These are phyloP conservation scores for Calonectria hongkongensis DNA, from an alignment of 2,329 filamentous ascomycete genomes.

Conservation along the genomic window DNA sequence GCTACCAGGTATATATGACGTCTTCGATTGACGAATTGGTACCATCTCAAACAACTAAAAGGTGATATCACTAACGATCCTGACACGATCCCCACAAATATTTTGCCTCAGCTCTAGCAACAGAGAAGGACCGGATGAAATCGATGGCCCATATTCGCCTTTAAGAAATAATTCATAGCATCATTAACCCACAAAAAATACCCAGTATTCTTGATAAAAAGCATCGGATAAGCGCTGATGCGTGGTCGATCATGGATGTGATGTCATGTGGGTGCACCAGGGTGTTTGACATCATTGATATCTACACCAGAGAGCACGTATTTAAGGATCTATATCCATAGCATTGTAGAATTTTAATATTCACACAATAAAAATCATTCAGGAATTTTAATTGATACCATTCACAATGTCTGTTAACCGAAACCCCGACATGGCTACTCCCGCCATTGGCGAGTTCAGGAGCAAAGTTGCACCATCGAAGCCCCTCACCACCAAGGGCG, in stretches of 20 bases:
- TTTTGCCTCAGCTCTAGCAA: background rate
- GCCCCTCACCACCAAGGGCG: conserved; percentile 72
- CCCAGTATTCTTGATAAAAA: background rate
- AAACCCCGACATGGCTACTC: conserved; percentile 71
- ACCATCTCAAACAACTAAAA: background rate
- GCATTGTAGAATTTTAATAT: no score
- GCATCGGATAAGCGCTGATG: background rate
- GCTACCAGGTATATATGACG: background rate
- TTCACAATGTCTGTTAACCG: conserved; percentile 63
- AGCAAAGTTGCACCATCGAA: conserved; percentile 69
- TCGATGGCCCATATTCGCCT: background rate
- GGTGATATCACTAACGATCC: background rate
- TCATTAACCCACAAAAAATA: background rate
- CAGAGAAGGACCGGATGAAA: background rate
- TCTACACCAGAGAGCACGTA: background rate
- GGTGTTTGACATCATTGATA: conserved; percentile 32
- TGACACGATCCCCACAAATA: background rate
- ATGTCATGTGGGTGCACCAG: conserved; percentile 29
- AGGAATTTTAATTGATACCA: background rate
- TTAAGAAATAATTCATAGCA: background rate
- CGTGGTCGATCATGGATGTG: conserved; percentile 15
- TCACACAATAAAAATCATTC: no score
- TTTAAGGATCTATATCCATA: background rate
- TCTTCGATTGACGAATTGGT: background rate
- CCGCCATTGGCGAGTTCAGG: conserved; percentile 73